Conservation (phyloP, 176 grass and related monocot species). For the Melocanna baccifera region DNA sequence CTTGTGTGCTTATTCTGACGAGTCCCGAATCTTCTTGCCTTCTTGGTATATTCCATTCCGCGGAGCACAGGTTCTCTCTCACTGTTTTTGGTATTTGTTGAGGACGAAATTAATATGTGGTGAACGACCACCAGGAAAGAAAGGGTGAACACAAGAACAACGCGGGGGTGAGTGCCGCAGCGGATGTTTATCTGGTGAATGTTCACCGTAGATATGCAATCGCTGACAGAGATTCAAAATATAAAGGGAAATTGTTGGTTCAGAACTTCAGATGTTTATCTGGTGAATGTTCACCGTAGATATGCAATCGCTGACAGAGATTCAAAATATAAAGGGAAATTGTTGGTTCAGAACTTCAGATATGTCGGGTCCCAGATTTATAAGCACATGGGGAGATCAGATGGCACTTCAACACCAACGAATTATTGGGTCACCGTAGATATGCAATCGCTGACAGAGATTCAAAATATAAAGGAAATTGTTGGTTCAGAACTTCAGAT, state of each 20-base stretch:
- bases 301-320: not conserved
- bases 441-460: not conserved
- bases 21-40: no score
- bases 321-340: not conserved
- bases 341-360: constrained; percentile 25
- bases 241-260: not conserved
- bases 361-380: constrained; percentile 11
- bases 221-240: not conserved
- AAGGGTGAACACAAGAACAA: not conserved
- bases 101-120: no score
- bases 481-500: constrained; percentile 30
- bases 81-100: not conserved
- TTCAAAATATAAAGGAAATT: not conserved
- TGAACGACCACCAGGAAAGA: not conserved
- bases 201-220: not conserved
- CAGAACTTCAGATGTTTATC: constrained; percentile 6
- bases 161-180: no score
- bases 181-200: not conserved
- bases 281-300: not conserved
- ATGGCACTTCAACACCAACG: no score
- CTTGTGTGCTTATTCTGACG: no score
- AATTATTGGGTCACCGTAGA: not conserved
- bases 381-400: constrained; percentile 49
- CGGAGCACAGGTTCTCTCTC: not conserved
- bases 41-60: no score